Evolutionary conservation across 192 early-diverging fungal species (phyloP).

Genomic region (Cladochytrium replicatum): DNA sequence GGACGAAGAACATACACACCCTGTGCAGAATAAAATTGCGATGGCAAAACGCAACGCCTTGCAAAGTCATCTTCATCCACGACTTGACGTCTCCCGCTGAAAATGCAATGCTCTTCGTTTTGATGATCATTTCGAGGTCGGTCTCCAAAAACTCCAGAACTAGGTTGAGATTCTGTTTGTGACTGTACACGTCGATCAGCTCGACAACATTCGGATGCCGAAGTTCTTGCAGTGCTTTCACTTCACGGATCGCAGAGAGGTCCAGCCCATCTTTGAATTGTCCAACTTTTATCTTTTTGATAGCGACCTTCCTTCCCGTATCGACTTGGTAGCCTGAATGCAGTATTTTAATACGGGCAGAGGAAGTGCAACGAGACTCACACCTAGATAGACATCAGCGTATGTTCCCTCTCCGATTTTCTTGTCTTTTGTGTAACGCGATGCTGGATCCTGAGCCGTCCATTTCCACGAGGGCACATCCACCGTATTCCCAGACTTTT

Average conservation of each 20-base stretch:
- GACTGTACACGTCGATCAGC: slow-evolving; percentile 87
- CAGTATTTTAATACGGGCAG: slow-evolving; percentile 10
- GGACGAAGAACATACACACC: slow-evolving; percentile 22
- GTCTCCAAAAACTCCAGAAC: slow-evolving; percentile 92
- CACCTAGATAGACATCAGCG: slow-evolving; percentile 83
- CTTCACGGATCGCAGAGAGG: slow-evolving; percentile 88
- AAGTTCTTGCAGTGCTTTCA: slow-evolving; percentile 87
- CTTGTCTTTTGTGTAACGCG: slow-evolving; percentile 77
- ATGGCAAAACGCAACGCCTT: slow-evolving; percentile 89
- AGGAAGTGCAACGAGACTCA: no score
- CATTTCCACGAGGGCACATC: no score
- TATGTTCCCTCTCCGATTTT: slow-evolving; percentile 97
- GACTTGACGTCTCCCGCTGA: slow-evolving; percentile 89
- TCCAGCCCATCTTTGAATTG: slow-evolving; percentile 91
- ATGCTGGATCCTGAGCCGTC: no score
- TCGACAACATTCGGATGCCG: slow-evolving; percentile 88
- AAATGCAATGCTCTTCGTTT: slow-evolving; percentile 81
- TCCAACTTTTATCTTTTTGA: slow-evolving; percentile 95
- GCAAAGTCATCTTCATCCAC: slow-evolving; percentile 95
- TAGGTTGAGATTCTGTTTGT: slow-evolving; percentile 83
- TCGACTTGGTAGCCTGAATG: slow-evolving; percentile 39
- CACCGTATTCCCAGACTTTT: no score
- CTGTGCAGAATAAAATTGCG: slow-evolving; percentile 82
- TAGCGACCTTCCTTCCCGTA: slow-evolving; percentile 71
- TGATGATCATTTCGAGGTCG: slow-evolving; percentile 94